Percentiles rank a stretch among this genome's conserved stretches.
phyloP scores from a whole-genome alignment of 208 protist species.

The Trypanosoma mega region DNA sequence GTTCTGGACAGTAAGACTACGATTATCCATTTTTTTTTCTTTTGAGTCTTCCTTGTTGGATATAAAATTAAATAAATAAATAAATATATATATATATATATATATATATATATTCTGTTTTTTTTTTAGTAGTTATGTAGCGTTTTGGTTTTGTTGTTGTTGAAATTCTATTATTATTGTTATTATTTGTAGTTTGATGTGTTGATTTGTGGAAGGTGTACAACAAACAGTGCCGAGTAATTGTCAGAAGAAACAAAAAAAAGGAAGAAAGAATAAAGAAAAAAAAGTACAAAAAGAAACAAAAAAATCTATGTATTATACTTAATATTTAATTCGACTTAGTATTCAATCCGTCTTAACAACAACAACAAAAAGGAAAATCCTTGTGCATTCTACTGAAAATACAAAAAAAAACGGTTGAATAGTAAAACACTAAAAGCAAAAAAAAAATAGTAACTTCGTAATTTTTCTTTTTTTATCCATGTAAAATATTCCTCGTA shows the following conservation, averaged over 20 bases:
- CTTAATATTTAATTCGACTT: too few relatives aligned
- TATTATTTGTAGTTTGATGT: not conserved
- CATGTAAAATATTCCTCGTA: not conserved
- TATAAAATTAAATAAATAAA: too few relatives aligned
- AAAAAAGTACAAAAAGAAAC: too few relatives aligned
- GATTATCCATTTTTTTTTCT: constrained; percentile 6
- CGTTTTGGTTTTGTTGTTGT: not conserved
- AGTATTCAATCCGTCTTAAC: too few relatives aligned
- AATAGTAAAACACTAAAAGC: too few relatives aligned
- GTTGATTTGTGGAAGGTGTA: not conserved
- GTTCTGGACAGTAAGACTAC: constrained; percentile 24
- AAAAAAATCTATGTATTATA: too few relatives aligned
- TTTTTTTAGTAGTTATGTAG: not conserved
- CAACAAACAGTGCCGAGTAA: not conserved
- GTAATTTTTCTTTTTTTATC: not conserved
- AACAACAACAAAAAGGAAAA: too few relatives aligned
- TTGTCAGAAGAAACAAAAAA: constrained; percentile 12
- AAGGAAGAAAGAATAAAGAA: constrained; percentile 12
- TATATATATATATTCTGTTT: too few relatives aligned
- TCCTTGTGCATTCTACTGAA: too few relatives aligned
- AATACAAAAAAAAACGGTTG: too few relatives aligned
- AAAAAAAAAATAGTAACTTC: constrained; percentile 18
- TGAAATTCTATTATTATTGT: not conserved
- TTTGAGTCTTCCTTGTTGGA: too few relatives aligned
- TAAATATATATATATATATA: too few relatives aligned